Evolutionary conservation across 2,329 filamentous ascomycete species (phyloP), one percentile per base, ranked within the genome.

Genomic region (Pseudocercospora macadamiae): DNA sequence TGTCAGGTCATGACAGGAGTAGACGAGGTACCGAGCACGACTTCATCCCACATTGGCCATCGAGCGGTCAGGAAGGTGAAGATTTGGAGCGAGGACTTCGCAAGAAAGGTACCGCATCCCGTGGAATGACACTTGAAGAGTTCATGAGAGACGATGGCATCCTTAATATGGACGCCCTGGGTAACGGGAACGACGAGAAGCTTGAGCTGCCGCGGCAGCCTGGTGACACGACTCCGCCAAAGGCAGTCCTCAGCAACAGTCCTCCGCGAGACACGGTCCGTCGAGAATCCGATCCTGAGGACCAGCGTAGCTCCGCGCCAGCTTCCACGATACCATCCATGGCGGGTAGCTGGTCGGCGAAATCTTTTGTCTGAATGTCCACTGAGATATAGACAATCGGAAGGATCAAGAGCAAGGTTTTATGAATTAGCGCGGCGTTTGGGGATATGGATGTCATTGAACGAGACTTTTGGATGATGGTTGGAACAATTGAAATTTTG

Each of bases 291-390:
- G 23, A 47, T 21, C 25, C 30, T 14, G 54, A 48, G 21, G 34
- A 19, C 12, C 52, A n/a, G 12, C 45, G 54, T 12, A 61, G 51
- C 10, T 30, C 18, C 18, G 48, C 54, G 5, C 26, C 51, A 8
- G 54, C 54, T 12, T 57, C 53, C 4, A 55, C 47, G 16, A 44
- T 54, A 19, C 59, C 59, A 9, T 57, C 59, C 18, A 32, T 61
- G 54, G 25, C 48, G n/a, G 51, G 49, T 12, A 62, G 60, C 34
- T 55, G 47, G 51, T 54, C 52, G n/a, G 60, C 60, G 12, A 54
- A 49, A 2, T 62, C 60, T 9, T 62, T 62, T 16, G 60, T 62
- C 2, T 62, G 45, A 51, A 8, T 34, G 45, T 19, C 14, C 9
- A 49, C 4, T 8, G 19, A 47, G 42, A 1, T 16, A 14, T 45